These are phyloP conservation scores for Pichia sp. DNA, from an alignment of 1,139 yeast genomes.

Conservation along the genomic window DNA sequence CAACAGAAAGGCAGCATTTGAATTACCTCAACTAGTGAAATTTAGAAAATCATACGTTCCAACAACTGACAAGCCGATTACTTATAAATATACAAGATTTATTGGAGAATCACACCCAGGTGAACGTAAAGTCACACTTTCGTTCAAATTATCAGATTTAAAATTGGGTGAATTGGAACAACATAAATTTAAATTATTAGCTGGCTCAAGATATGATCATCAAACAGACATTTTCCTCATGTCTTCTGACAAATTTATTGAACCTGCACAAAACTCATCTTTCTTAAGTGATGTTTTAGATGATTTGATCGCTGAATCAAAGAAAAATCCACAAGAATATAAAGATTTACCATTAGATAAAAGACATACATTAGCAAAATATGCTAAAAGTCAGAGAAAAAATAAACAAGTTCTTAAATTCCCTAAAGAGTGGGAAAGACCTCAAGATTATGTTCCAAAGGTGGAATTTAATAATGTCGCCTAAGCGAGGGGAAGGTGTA, in stretches of 20 bases:
- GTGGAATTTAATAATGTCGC: slow-evolving; percentile 15
- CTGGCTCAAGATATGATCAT: slow-evolving; percentile 72
- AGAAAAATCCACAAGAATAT: slow-evolving; percentile 56
- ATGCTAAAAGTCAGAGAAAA: slow-evolving; percentile 35
- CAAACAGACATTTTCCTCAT: slow-evolving; percentile 53
- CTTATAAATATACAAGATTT: slow-evolving; percentile 65
- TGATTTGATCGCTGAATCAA: slow-evolving; percentile 58
- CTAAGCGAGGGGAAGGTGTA: too few species aligned
- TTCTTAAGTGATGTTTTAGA: slow-evolving; percentile 60
- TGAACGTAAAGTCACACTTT: slow-evolving; percentile 61
- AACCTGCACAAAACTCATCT: slow-evolving; percentile 82
- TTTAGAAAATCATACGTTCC: slow-evolving; percentile 57
- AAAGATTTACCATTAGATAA: slow-evolving; percentile 77
- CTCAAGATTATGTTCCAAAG: slow-evolving; percentile 52
- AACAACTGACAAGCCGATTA: slow-evolving; percentile 45
- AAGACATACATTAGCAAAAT: slow-evolving; percentile 51
- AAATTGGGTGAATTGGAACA: slow-evolving; percentile 44
- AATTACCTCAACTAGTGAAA: slow-evolving; percentile 76
- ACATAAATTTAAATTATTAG: slow-evolving; percentile 72
- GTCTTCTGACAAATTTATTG: slow-evolving; percentile 56
- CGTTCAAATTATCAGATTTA: slow-evolving; percentile 49
- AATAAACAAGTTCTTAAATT: slow-evolving; percentile 38
- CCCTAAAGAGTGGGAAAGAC: slow-evolving; percentile 84
- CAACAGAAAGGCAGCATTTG: slow-evolving; percentile 82
- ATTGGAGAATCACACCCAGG: slow-evolving; percentile 62